Percentiles rank a stretch among this genome's conserved stretches.
Conservation (phyloP, 2,329 filamentous ascomycete species). For the Oidium heveae region DNA sequence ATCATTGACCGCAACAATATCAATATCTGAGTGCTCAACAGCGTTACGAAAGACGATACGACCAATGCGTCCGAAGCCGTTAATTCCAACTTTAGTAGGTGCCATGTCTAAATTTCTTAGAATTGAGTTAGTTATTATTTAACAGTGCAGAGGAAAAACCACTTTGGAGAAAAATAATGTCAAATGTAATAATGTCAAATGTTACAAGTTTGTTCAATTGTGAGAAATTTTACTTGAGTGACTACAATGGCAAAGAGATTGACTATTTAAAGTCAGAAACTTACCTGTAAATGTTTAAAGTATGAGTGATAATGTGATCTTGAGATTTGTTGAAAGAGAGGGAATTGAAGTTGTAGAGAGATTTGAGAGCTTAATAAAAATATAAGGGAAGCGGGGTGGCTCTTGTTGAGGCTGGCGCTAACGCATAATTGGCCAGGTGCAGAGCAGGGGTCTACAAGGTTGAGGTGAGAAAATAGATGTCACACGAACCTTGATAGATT, state of each 20-base stretch:
- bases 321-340: background rate
- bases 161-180: too few species aligned
- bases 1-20: slow-evolving; percentile 94
- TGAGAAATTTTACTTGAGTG: too few species aligned
- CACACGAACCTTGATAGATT: too few species aligned
- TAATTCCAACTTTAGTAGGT: slow-evolving; percentile 69
- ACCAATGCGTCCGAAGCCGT: slow-evolving; percentile 99
- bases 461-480: too few species aligned
- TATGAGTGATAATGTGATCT: background rate
- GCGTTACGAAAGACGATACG: slow-evolving; percentile 98
- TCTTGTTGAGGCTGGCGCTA: background rate
- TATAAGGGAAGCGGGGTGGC: background rate
- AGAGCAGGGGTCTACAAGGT: background rate
- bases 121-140: background rate
- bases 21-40: slow-evolving; percentile 65
- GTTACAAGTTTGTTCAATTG: too few species aligned
- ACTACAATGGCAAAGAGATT: too few species aligned
- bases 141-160: background rate
- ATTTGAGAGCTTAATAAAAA: background rate
- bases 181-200: too few species aligned
- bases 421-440: background rate
- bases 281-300: too few species aligned
- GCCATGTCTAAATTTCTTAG: slow-evolving; percentile 18
- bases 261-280: too few species aligned
- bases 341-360: background rate